Evolutionary conservation across 805 yeast species (phyloP).

Genomic region (Candida golubevii): DNA sequence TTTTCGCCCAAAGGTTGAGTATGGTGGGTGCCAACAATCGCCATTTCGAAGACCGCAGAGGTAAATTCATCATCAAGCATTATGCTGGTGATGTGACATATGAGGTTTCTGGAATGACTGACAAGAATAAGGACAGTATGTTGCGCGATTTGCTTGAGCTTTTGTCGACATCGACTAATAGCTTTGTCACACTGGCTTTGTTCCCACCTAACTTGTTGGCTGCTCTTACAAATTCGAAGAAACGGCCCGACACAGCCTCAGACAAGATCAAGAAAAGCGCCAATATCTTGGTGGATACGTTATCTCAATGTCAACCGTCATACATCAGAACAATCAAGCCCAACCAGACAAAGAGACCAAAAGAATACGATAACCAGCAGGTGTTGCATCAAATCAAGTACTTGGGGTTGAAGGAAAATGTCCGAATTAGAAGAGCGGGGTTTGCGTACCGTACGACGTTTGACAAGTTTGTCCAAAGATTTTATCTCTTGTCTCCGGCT

Average conservation of each 20-base stretch:
- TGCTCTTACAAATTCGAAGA: conserved; percentile 51
- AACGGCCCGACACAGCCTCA: conserved; percentile 91
- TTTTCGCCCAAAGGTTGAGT: conserved; percentile 87
- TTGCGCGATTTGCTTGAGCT: conserved; percentile 82
- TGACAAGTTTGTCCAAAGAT: conserved; percentile 93
- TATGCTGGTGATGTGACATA: conserved; percentile 98
- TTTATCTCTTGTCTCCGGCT: conserved; percentile 77
- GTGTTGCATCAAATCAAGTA: conserved; percentile 95
- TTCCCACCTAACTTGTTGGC: conserved; percentile 38
- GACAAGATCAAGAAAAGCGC: conserved; percentile 93
- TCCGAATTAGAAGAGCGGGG: conserved; percentile 96
- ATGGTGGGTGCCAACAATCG: conserved; percentile 72
- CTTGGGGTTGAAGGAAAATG: conserved; percentile 93
- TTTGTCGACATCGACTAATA: conserved; percentile 64
- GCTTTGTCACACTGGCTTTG: conserved; percentile 55
- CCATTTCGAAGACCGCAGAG: conserved; percentile 84
- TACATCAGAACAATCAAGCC: conserved; percentile 98
- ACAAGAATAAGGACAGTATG: conserved; percentile 93
- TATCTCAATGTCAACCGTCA: conserved; percentile 89
- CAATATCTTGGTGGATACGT: conserved; percentile 80
- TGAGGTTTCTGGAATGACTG: conserved; percentile 86
- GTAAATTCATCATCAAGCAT: conserved; percentile 87
- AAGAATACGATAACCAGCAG: conserved; percentile 82
- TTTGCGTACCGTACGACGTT: conserved; percentile 96
- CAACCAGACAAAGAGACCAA: conserved; percentile 85